Evolutionary conservation across 768 basidiomycete species (phyloP).

Genomic region (Lentinula boryana): DNA sequence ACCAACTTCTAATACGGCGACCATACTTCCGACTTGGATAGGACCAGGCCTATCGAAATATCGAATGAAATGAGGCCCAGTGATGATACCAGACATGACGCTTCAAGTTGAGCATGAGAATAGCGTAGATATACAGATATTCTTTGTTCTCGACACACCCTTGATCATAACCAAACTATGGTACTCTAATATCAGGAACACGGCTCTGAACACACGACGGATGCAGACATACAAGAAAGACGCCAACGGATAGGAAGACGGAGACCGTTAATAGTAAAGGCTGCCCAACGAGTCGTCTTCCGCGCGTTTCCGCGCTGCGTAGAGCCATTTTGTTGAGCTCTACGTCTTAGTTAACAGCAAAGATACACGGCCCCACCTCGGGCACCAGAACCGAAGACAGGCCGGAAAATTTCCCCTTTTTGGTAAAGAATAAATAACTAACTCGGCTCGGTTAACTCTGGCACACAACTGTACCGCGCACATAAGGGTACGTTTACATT

Average conservation of each 20-base stretch:
- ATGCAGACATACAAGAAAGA: conserved; percentile 61
- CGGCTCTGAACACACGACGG: not conserved
- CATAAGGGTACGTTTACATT: no score
- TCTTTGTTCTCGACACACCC: conserved; percentile 38
- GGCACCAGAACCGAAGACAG: no score
- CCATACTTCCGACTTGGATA: conserved; percentile 82
- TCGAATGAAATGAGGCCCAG: conserved; percentile 72
- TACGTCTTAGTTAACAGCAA: not conserved
- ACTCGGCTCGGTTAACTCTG: no score
- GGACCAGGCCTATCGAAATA: conserved; percentile 80
- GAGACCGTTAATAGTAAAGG: conserved; percentile 75
- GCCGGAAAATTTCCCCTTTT: not conserved
- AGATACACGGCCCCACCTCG: not conserved
- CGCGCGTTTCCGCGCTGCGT: not conserved
- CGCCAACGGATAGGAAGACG: conserved; percentile 76
- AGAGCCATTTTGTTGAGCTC: conserved; percentile 1
- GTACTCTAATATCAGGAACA: not conserved
- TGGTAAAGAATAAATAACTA: no score
- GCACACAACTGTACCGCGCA: no score
- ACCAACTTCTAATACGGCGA: conserved; percentile 90
- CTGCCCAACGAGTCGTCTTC: conserved; percentile 57
- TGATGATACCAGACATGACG: conserved; percentile 91
- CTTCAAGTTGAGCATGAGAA: conserved; percentile 16
- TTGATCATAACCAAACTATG: conserved; percentile 82
- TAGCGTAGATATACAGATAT: not conserved